A percentile compares a stretch with the other conserved stretches of the same genome.
These are phyloP conservation scores for Lagenaria siceraria DNA, from an alignment of 306 rosid species.

Conservation along the genomic window DNA sequence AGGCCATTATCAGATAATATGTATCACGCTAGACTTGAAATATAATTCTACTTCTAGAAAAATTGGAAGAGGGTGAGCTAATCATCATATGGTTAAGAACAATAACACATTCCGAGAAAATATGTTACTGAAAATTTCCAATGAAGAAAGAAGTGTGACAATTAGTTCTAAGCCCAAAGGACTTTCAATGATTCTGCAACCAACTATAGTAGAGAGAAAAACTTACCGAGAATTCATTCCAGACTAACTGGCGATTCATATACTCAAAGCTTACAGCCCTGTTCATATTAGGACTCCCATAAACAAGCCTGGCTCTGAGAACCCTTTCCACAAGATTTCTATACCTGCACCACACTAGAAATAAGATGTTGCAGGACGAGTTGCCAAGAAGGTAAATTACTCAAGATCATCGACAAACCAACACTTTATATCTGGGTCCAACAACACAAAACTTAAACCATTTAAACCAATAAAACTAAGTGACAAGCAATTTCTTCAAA, in stretches of 20 bases:
- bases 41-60: neutral
- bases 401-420: neutral
- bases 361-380: neutral
- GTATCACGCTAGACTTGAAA: neutral
- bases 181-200: neutral
- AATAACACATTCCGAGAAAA: neutral
- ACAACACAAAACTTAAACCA: neutral
- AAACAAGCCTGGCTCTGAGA: constrained; percentile 85
- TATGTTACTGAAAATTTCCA: neutral
- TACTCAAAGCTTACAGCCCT: constrained; percentile 98
- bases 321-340: constrained; percentile 90
- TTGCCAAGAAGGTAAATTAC: neutral
- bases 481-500: too few relatives aligned
- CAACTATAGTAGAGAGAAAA: neutral
- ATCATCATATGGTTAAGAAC: neutral
- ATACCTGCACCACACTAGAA: constrained; percentile 49
- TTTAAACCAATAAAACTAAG: neutral
- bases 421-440: neutral
- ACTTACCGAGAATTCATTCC: constrained; percentile 96
- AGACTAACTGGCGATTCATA: constrained; percentile 96
- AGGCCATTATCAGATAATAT: neutral
- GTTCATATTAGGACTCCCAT: constrained; percentile 94
- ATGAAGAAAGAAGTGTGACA: neutral
- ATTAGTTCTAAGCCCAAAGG: neutral
- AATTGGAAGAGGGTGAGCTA: neutral